Conservation (phyloP, 768 basidiomycete genomes). For the Termitomyces sp. region DNA sequence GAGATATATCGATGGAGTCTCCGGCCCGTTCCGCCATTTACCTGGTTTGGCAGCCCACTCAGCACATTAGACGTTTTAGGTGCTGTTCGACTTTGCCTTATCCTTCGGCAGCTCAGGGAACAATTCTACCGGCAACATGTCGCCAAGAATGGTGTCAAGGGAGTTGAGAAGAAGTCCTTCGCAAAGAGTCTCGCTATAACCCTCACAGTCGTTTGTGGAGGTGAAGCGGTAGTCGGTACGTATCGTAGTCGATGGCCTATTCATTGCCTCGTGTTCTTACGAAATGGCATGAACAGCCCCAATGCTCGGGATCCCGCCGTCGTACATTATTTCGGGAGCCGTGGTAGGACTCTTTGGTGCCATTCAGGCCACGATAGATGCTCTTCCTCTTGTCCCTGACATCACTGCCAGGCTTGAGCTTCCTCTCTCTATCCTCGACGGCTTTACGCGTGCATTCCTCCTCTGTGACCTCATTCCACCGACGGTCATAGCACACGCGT, state of each 20-base stretch:
- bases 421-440: conserved; percentile 71
- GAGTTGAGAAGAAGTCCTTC: conserved; percentile 49
- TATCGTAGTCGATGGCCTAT: conserved; percentile 1
- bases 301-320: conserved; percentile 59
- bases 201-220: conserved; percentile 69
- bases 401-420: conserved; percentile 57
- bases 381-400: conserved; percentile 50
- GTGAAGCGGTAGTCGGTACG: conserved; percentile 67
- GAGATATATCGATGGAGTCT: conserved; percentile 49
- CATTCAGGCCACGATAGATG: conserved; percentile 56
- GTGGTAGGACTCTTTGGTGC: conserved; percentile 57
- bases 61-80: conserved; percentile 65
- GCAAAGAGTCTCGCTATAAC: conserved; percentile 52
- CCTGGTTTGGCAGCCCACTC: conserved; percentile 57
- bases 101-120: conserved; percentile 65
- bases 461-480: conserved; percentile 77
- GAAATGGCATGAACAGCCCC: conserved; percentile 38
- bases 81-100: conserved; percentile 62
- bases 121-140: conserved; percentile 37
- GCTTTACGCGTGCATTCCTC: conserved; percentile 71
- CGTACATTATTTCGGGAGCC: conserved; percentile 74
- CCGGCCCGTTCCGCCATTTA: conserved; percentile 58
- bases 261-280: not conserved
- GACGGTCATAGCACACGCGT: conserved; percentile 48
- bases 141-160: conserved; percentile 28